Evolutionary conservation across 2,329 filamentous ascomycete genomes (phyloP), one percentile per base, ranked within the genome.

Genomic region (Geosmithia putterillii): DNA sequence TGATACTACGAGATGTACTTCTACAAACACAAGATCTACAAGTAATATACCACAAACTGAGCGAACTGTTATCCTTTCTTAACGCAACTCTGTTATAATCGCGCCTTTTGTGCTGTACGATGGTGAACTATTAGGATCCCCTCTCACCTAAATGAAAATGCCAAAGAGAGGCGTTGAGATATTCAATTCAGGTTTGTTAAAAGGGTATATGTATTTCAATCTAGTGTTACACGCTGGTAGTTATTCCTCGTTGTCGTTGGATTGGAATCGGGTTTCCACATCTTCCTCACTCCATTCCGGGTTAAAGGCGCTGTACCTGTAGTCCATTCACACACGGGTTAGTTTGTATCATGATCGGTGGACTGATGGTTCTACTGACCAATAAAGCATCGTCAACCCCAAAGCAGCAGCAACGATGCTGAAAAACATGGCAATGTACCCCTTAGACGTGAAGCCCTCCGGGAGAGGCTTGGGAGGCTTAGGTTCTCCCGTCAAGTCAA

Each of bases 401-500:
- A 44, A n/a, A 28, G 41, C 23, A 2, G 43, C 43, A 18, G 43
- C 40, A 6, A 44, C n/a, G 17, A 32, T 25, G 12, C 28, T 41
- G 43, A 44, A 44, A 14, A 22, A 41, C 39, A 44, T 44, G 25
- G 43, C 43, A 7, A 39, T 32, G 19, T 37, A 37, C 3, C 43
- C 43, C 14, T 40, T 40, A 7, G 38, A 9, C 10, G 43, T 44
- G 35, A 41, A 72, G 66, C 85, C 85, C 1, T 64, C 69, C 0
- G 84, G 83, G 15, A 90, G 55, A 38, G 64, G 68, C 0, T 58
- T 60, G 0, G 76, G 72, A 2, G 71, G 66, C 32, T 55, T 61
- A 44, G 79, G 81, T 57, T 83, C 65, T 9, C 81, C 81, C 0
- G 57, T 61, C 2, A 87, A 62, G 48, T 92, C 74, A 0, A 85